phyloP scores from a whole-genome alignment of 306 rosid species.

The Corylus avellana region DNA sequence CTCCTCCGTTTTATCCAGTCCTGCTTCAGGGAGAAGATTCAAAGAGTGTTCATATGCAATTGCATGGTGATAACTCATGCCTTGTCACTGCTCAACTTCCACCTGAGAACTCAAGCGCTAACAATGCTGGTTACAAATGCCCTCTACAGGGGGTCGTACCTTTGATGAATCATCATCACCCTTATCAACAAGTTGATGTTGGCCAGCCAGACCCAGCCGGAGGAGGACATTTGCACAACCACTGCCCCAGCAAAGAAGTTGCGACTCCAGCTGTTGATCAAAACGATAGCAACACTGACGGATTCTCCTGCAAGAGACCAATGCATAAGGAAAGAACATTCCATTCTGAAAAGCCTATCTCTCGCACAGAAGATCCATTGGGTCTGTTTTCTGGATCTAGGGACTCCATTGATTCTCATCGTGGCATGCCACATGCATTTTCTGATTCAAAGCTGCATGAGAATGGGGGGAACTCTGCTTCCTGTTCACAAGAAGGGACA shows the following conservation, averaged over 20 bases:
- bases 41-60: constrained; percentile 38
- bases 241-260: constrained; percentile 27
- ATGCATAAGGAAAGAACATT: constrained; percentile 36
- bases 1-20: constrained; percentile 42
- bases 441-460: constrained; percentile 72
- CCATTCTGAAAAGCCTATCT: constrained; percentile 40
- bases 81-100: constrained; percentile 39
- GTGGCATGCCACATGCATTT: constrained; percentile 57
- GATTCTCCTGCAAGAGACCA: constrained; percentile 35
- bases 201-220: constrained; percentile 28
- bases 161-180: constrained; percentile 29
- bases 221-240: constrained; percentile 35
- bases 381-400: constrained; percentile 36
- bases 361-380: constrained; percentile 34
- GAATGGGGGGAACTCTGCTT: constrained; percentile 53
- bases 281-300: constrained; percentile 34
- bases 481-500: constrained; percentile 54
- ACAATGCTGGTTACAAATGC: constrained; percentile 26
- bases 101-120: constrained; percentile 34
- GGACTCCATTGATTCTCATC: constrained; percentile 32
- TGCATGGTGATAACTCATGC: constrained; percentile 42
- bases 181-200: constrained; percentile 31
- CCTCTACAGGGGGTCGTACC: constrained; percentile 33
- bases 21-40: constrained; percentile 42
- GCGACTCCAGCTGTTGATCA: constrained; percentile 26